Evolutionary conservation across 1,139 yeast genomes (phyloP).

Genomic region (Scheffersomyces illinoinensis): DNA sequence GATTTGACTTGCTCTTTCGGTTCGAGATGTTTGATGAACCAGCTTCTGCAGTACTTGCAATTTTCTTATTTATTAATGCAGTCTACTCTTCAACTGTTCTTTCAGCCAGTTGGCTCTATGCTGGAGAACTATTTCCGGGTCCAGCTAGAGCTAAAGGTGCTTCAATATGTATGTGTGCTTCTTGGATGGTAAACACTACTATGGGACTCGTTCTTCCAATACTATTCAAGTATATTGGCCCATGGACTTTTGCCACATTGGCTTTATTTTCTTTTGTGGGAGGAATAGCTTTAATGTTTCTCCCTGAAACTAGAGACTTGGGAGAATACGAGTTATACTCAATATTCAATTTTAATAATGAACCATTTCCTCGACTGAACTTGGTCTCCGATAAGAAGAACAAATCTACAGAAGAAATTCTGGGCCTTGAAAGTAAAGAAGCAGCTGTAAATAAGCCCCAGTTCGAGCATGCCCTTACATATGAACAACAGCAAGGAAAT

Average conservation of each 20-base stretch:
- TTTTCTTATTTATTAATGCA: slow-evolving; percentile 50
- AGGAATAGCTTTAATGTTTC: slow-evolving; percentile 24
- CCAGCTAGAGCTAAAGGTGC: slow-evolving; percentile 51
- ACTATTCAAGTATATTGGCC: slow-evolving; percentile 35
- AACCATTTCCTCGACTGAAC: not conserved
- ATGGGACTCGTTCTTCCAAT: slow-evolving; percentile 45
- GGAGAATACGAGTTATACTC: slow-evolving; percentile 13
- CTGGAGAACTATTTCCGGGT: slow-evolving; percentile 54
- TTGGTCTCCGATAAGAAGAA: not conserved
- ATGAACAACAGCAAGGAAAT: not conserved
- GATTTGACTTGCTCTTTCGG: slow-evolving; percentile 15
- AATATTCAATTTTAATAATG: slow-evolving; percentile 1
- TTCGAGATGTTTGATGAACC: slow-evolving; percentile 19
- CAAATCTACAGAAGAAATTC: not conserved
- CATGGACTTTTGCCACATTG: slow-evolving; percentile 46
- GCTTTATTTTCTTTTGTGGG: slow-evolving; percentile 36
- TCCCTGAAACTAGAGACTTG: slow-evolving; percentile 47
- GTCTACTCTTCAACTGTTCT: slow-evolving; percentile 50
- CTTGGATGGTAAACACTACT: slow-evolving; percentile 51
- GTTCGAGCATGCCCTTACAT: not conserved
- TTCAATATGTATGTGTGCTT: slow-evolving; percentile 52
- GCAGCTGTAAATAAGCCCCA: not conserved
- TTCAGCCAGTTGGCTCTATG: slow-evolving; percentile 54
- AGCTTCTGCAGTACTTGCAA: slow-evolving; percentile 44
- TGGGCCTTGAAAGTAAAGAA: not conserved